A percentile compares a stretch with the other conserved stretches of the same genome.
Conservation (phyloP, 768 basidiomycete genomes). For the Crassisporium funariophilum region DNA sequence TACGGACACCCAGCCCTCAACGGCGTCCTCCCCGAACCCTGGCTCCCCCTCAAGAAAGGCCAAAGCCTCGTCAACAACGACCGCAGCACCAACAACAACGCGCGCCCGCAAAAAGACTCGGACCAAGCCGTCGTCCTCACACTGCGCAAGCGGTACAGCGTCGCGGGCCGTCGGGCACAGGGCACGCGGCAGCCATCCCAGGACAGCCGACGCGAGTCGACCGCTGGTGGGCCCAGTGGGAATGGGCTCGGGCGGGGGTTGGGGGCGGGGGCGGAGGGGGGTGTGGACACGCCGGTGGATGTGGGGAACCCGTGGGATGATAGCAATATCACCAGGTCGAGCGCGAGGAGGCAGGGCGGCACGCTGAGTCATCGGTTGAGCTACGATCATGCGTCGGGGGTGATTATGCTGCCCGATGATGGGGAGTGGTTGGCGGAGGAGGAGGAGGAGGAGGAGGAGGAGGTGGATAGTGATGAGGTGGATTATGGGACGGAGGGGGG, state of each 20-base stretch:
- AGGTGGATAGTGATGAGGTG: constrained; percentile 47
- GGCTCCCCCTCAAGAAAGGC: constrained; percentile 89
- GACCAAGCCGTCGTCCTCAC: constrained; percentile 79
- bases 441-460: constrained; percentile 47
- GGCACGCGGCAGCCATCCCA: constrained; percentile 21
- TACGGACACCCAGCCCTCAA: constrained; percentile 95
- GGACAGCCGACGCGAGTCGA: constrained; percentile 10
- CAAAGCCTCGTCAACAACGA: constrained; percentile 71
- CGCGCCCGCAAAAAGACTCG: constrained; percentile 40
- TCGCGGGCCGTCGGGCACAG: constrained; percentile 46
- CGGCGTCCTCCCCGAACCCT: constrained; percentile 91
- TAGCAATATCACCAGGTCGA: no score
- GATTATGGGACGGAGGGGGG: constrained; percentile 39
- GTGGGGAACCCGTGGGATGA: constrained; percentile 81
- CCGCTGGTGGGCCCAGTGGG: constrained; percentile 3
- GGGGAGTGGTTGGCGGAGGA: constrained; percentile 63
- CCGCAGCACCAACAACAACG: constrained; percentile 26
- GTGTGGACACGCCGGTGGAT: no score
- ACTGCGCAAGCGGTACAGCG: constrained; percentile 70
- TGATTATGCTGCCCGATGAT: constrained; percentile 85
- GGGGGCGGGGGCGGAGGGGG: no score
- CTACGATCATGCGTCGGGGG: constrained; percentile 85
- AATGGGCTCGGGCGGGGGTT: background rate
- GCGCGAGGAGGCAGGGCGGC: constrained; percentile 4
- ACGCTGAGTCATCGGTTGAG: constrained; percentile 65